Base-by-base conservation (phyloP, 1,284 basidiomycete species). In the Irpex rosettiformis region DNA sequence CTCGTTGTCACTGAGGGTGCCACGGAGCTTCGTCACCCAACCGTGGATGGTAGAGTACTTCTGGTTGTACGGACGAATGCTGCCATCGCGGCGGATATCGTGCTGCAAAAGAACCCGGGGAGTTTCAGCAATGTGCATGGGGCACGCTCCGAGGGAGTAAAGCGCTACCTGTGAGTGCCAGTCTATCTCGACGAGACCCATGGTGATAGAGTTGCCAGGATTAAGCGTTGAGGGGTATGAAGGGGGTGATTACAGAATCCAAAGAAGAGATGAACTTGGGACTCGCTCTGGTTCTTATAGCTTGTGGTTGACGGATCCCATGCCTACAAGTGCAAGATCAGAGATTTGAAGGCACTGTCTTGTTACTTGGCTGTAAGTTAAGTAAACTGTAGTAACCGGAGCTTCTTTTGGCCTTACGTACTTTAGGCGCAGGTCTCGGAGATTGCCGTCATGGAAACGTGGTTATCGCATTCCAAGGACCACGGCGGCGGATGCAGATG, bases 11-110 rank as follows among this genome's bases (percentile, higher is more conserved):
- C 78, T 68, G 52, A 91, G 74, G 16, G 89, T 90, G 30, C 88
- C 89, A 61, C 88, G 80, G 80, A 85, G 81, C 72, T 90, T 90
- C n/a, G 84, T 82, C 60, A 91, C 75, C 87, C 88, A 90, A 55
- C 88, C 88, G 65, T 90, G 88, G 70, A 89, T 78, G 3, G 79
- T 79, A 3, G 86, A 88, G 11, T 87, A 78, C 54, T 84, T 82
- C 58, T 79, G 83, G 49, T 72, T 77, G 61, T 67, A 65, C 22
- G 62, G 66, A 22, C 62, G 58, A 42, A 53, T 58, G 11, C 51
- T 54, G 25, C 61, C 62, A 28, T 57, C 56, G 48, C 62, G 72
- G 11, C 79, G 76, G 54, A 71, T 74, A 66, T 79, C 80, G 73
- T 80, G 63, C 69, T 73, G 30, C 30, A 48, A 16, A 27, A 22